These are phyloP conservation scores for Penicillium sp. DNA, from an alignment of 2,329 filamentous ascomycete species.

Conservation along the genomic window DNA sequence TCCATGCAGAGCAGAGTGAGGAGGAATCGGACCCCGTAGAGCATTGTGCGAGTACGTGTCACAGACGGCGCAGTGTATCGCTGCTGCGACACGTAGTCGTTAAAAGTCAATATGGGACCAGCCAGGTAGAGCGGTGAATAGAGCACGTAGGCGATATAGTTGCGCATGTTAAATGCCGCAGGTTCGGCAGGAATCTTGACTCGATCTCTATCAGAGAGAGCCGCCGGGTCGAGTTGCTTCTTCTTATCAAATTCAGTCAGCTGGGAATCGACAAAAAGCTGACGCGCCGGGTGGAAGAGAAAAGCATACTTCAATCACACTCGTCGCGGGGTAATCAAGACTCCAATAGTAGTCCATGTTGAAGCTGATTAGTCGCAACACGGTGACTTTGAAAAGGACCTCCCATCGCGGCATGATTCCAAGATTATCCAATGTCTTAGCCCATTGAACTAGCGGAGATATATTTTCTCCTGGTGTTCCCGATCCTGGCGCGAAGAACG, in stretches of 20 bases:
- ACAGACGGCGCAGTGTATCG: slow-evolving; percentile 70
- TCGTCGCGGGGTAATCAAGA: slow-evolving; percentile 58
- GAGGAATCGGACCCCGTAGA: slow-evolving; percentile 79
- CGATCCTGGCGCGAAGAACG: slow-evolving; percentile 40
- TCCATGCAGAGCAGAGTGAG: slow-evolving; percentile 84
- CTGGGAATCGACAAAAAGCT: background rate
- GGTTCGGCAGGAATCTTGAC: slow-evolving; percentile 68
- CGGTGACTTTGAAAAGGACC: slow-evolving; percentile 94
- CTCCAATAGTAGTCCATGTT: slow-evolving; percentile 98
- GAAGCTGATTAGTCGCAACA: slow-evolving; percentile 89
- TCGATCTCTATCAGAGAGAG: slow-evolving; percentile 83
- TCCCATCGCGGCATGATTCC: slow-evolving; percentile 89
- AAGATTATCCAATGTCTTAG: slow-evolving; percentile 68
- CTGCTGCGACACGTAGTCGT: slow-evolving; percentile 88
- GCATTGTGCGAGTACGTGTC: slow-evolving; percentile 63
- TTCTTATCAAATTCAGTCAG: slow-evolving; percentile 62
- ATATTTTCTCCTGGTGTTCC: slow-evolving; percentile 38
- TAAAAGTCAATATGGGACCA: slow-evolving; percentile 93
- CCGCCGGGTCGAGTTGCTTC: slow-evolving; percentile 91
- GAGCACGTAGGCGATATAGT: slow-evolving; percentile 82
- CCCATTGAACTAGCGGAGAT: slow-evolving; percentile 55
- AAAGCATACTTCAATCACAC: slow-evolving; percentile 71
- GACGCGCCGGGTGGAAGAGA: background rate
- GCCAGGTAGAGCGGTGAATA: slow-evolving; percentile 92
- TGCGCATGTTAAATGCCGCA: slow-evolving; percentile 69